phyloP scores from a whole-genome alignment of 2,329 filamentous ascomycete species.

The Periconia sp. region DNA sequence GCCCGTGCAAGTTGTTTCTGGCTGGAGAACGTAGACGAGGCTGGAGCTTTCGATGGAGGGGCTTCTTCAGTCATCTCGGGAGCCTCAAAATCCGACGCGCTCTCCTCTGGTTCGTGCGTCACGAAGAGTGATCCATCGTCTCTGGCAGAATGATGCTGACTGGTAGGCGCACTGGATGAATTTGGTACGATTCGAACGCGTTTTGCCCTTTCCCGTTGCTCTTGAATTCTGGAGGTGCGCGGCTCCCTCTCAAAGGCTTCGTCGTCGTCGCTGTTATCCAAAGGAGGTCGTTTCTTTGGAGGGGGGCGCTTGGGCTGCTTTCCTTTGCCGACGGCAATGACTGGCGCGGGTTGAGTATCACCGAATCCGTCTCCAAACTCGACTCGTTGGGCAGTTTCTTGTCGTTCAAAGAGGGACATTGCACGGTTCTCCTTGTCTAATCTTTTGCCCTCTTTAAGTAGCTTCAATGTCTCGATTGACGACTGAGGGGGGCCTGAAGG shows the following conservation, averaged over 20 bases:
- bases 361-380: slow-evolving; percentile 45
- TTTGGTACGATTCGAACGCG: slow-evolving; percentile 27
- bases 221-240: slow-evolving; percentile 40
- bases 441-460: slow-evolving; percentile 23
- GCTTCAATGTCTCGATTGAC: slow-evolving; percentile 25
- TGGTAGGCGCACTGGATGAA: slow-evolving; percentile 32
- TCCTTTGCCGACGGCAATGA: slow-evolving; percentile 26
- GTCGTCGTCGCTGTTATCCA: slow-evolving; percentile 39
- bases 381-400: slow-evolving; percentile 45
- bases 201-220: slow-evolving; percentile 44
- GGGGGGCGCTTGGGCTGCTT: slow-evolving; percentile 33
- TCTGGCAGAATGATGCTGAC: slow-evolving; percentile 30
- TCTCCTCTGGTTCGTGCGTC: slow-evolving; percentile 23
- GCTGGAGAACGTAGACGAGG: slow-evolving; percentile 19
- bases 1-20: slow-evolving; percentile 24
- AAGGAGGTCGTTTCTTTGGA: slow-evolving; percentile 24
- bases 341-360: slow-evolving; percentile 30
- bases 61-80: slow-evolving; percentile 34
- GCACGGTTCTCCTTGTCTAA: slow-evolving; percentile 43
- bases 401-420: slow-evolving; percentile 48
- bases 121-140: slow-evolving; percentile 5
- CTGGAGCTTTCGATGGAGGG: too few species aligned
- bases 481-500: slow-evolving; percentile 25
- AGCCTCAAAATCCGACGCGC: slow-evolving; percentile 27
- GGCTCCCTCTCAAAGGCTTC: slow-evolving; percentile 53